Conservation (phyloP, 345 rosid species). For the Hirschfeldia incana region DNA sequence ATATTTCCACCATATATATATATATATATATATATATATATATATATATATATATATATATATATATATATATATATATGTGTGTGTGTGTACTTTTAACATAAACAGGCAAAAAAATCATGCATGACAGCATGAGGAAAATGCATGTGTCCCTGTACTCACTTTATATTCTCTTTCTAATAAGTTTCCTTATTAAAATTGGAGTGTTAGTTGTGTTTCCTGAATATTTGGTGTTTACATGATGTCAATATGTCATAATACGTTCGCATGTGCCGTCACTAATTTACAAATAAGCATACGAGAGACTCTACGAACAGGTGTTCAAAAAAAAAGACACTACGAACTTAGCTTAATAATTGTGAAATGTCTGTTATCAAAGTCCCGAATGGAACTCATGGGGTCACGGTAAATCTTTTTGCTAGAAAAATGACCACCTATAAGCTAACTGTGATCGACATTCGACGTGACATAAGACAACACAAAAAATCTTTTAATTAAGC, state of each 20-base stretch:
- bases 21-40: too few species aligned
- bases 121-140: conserved; percentile 41
- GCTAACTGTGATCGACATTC: neutral
- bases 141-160: conserved; percentile 23
- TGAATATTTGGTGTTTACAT: conserved; percentile 2
- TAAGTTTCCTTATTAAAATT: neutral
- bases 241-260: conserved; percentile 9
- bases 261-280: conserved; percentile 19
- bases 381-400: neutral
- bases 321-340: too few species aligned
- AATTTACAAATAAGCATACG: conserved; percentile 2
- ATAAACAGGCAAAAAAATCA: conserved; percentile 5
- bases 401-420: neutral
- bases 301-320: too few species aligned
- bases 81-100: conserved; percentile 7
- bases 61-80: neutral
- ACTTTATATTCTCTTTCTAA: neutral
- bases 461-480: too few species aligned
- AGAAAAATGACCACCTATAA: neutral
- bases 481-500: too few species aligned
- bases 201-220: neutral
- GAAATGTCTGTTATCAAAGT: neutral
- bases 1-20: too few species aligned
- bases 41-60: too few species aligned
- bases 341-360: neutral